These are phyloP conservation scores for Dendrocalamus sinicus DNA, from an alignment of 176 grass and related monocot species.

Conservation along the genomic window DNA sequence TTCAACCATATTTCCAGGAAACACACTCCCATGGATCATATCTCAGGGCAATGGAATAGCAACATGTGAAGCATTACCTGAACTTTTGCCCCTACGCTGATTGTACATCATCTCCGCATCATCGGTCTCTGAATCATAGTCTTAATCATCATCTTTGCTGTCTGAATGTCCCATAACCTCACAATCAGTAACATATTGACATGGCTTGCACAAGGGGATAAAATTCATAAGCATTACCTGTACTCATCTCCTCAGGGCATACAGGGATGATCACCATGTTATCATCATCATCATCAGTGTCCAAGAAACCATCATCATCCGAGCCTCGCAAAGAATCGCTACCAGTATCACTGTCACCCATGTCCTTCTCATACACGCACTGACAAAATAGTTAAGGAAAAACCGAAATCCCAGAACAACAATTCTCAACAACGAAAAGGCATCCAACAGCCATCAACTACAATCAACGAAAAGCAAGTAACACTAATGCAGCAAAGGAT, in stretches of 20 bases:
- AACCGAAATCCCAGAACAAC: not conserved
- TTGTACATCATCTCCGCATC: conserved; percentile 58
- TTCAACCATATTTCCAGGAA: not conserved
- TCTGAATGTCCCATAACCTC: conserved; percentile 27
- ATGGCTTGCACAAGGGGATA: conserved; percentile 8
- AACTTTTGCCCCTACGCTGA: conserved; percentile 59
- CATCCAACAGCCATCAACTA: not conserved
- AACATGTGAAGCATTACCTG: conserved; percentile 52
- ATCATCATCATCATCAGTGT: conserved; percentile 10
- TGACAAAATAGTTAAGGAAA: conserved; percentile 56
- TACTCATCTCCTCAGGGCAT: not conserved
- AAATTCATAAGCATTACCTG: conserved; percentile 10
- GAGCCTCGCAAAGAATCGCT: conserved; percentile 52
- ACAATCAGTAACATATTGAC: not conserved
- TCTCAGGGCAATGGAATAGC: conserved; percentile 11
- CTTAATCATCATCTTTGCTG: conserved; percentile 56
- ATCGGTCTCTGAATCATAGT: conserved; percentile 84
- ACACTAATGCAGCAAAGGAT: conserved; percentile 52
- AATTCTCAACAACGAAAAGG: conserved; percentile 4
- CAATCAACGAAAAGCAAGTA: not conserved
- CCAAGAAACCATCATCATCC: conserved; percentile 48
- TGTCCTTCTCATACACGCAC: conserved; percentile 59
- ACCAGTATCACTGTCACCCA: conserved; percentile 60
- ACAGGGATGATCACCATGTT: not conserved
- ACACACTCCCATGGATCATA: conserved; percentile 5